Conservation (phyloP, 2,329 filamentous ascomycete genomes). For the Aspergillus pseudotamarii region DNA sequence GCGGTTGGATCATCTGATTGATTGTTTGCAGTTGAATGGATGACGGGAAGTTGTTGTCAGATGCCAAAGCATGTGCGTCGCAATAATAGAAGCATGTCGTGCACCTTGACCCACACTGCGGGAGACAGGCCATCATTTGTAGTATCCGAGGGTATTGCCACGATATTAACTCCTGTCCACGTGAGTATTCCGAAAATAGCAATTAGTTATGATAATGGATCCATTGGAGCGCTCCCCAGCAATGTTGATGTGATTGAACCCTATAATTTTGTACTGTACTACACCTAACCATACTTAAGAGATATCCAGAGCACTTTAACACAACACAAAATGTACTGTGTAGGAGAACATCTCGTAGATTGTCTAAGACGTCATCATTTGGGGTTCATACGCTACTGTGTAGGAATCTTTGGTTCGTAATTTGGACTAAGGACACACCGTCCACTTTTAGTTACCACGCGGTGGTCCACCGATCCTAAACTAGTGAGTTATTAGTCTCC, state of each 20-base stretch:
- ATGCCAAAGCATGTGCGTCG: constrained; percentile 2
- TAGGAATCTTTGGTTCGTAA: neutral
- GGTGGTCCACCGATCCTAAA: neutral
- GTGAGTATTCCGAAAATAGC: neutral
- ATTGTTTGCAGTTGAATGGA: neutral
- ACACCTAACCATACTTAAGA: neutral
- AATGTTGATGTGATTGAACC: neutral
- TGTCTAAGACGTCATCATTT: neutral
- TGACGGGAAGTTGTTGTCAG: constrained; percentile 4
- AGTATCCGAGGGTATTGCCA: neutral
- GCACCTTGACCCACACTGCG: neutral
- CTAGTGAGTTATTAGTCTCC: neutral
- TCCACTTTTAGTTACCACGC: neutral
- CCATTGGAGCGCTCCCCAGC: too few relatives aligned
- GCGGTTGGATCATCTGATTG: neutral
- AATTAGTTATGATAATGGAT: neutral
- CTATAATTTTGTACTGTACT: neutral
- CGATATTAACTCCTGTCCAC: neutral
- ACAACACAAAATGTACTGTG: neutral
- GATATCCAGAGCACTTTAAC: neutral
- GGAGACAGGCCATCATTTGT: neutral
- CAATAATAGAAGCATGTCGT: neutral
- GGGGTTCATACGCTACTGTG: neutral
- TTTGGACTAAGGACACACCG: neutral
- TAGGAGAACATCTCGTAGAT: neutral